Evolutionary conservation across 306 rosid species (phyloP), one percentile per base, ranked within the genome.

Genomic region (Cucurbita ficifolia): DNA sequence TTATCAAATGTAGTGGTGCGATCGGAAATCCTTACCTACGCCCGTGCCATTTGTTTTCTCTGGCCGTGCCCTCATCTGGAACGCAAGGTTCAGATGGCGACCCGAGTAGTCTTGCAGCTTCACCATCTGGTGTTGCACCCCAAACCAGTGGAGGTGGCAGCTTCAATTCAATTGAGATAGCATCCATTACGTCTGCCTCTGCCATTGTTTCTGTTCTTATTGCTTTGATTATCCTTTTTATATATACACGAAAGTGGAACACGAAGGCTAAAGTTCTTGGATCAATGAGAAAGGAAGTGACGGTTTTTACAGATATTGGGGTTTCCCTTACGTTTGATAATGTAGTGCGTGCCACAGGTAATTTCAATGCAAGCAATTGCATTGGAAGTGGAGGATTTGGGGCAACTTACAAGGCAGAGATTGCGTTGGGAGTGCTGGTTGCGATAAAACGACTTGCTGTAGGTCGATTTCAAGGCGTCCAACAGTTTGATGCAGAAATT

Each of bases 311-410:
- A 12, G 90, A 90, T 21, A 86, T 90, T 36, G 96, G 91, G 51
- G 86, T 87, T 57, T 90, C 87, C 35, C 77, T 92, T 86, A 86
- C 90, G 49, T 90, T 88, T 78, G 98, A 92, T 58, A 75, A 40
- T 80, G 98, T 92, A 29, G 96, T 92, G 64, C 87, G 75, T 55
- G 96, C 93, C 78, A 92, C 98, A 0, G 91, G 84, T 7, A 83
- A 86, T 75, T 92, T 90, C 82, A 92, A 86, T 80, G 84, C 93
- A 3, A 76, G 93, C 81, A 92, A 92, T 83, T 92, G 96, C 61
- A 92, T 92, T 39, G 98, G 98, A 56, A 92, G 73, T 88, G 98
- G 98, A 75, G 98, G 98, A 45, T 92, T 92, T 77, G 98, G 98
- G 17, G 90, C 98, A 61, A 92, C 96, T 29, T 92, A 92, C 43